phyloP scores from a whole-genome alignment of 2,329 filamentous ascomycete species.

The Niveomyces coronatus region DNA sequence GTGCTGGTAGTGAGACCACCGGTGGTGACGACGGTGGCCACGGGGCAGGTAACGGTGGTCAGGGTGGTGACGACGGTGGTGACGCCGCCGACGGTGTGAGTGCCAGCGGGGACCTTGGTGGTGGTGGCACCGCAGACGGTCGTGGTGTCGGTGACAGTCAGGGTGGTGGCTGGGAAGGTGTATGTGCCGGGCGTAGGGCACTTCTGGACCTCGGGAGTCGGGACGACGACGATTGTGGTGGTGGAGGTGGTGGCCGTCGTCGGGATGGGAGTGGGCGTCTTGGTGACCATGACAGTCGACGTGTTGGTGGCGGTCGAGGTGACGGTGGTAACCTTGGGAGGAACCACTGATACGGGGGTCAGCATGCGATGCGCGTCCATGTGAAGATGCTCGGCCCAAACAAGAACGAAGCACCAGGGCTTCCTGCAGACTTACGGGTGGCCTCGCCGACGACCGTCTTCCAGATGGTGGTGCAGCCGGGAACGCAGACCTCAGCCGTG shows the following conservation, averaged over 20 bases:
- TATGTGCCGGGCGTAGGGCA: conserved; percentile 61
- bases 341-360: conserved; percentile 13
- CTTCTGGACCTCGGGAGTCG: conserved; percentile 40
- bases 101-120: conserved; percentile 52
- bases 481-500: conserved; percentile 38
- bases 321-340: conserved; percentile 13
- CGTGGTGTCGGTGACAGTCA: conserved; percentile 55
- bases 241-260: conserved; percentile 23
- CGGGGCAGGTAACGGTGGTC: conserved; percentile 61
- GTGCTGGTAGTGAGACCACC: conserved; percentile 52
- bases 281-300: too few species aligned
- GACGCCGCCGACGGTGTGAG: conserved; percentile 60
- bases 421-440: conserved; percentile 42
- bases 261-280: conserved; percentile 29
- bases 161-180: conserved; percentile 63
- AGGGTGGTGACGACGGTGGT: conserved; percentile 57
- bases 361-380: background rate
- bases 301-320: conserved; percentile 13
- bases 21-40: conserved; percentile 52
- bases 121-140: conserved; percentile 55
- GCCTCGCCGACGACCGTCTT: conserved; percentile 58
- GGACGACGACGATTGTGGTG: conserved; percentile 35
- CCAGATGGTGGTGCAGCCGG: conserved; percentile 64
- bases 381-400: background rate
- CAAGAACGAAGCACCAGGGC: background rate